Conservation (phyloP, 108 stramenopile species). For the Seminavis robusta region DNA sequence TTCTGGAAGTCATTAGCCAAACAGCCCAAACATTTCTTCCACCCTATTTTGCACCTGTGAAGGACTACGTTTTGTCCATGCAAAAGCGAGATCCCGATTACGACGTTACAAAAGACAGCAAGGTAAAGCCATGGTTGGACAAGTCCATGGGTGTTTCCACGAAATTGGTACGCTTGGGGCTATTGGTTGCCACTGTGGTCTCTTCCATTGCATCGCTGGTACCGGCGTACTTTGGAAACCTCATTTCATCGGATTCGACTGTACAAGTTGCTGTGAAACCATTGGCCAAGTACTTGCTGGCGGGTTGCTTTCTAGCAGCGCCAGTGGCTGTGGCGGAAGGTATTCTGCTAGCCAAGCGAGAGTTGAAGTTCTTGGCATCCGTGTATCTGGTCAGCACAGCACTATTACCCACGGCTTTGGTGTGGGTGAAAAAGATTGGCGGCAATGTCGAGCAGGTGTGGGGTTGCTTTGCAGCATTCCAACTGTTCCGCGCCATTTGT, state of each 20-base stretch:
- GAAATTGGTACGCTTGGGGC: conserved; percentile 56
- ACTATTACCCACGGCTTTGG: conserved; percentile 62
- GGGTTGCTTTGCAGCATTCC: conserved; percentile 79
- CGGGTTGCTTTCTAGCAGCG: conserved; percentile 70
- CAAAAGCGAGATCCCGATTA: conserved; percentile 16
- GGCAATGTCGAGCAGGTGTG: conserved; percentile 79
- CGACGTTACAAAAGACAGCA: conserved; percentile 17
- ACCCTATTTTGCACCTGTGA: conserved; percentile 39
- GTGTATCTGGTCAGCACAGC: conserved; percentile 79
- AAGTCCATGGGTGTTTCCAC: conserved; percentile 35
- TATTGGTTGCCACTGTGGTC: conserved; percentile 49
- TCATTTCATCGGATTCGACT: conserved; percentile 59
- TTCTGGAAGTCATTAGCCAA: conserved; percentile 85
- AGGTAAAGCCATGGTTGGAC: conserved; percentile 38
- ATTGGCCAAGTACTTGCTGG: conserved; percentile 62
- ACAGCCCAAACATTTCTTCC: conserved; percentile 83
- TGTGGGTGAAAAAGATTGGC: conserved; percentile 52
- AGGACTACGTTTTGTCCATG: conserved; percentile 19
- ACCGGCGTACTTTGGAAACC: conserved; percentile 56
- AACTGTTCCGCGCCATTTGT: conserved; percentile 73
- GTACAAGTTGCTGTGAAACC: conserved; percentile 75
- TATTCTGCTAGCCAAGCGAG: conserved; percentile 68
- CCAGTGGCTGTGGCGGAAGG: conserved; percentile 88
- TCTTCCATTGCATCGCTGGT: conserved; percentile 62
- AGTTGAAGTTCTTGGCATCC: conserved; percentile 61